phyloP scores from a whole-genome alignment of 768 basidiomycete species.

The Terana coerulea region DNA sequence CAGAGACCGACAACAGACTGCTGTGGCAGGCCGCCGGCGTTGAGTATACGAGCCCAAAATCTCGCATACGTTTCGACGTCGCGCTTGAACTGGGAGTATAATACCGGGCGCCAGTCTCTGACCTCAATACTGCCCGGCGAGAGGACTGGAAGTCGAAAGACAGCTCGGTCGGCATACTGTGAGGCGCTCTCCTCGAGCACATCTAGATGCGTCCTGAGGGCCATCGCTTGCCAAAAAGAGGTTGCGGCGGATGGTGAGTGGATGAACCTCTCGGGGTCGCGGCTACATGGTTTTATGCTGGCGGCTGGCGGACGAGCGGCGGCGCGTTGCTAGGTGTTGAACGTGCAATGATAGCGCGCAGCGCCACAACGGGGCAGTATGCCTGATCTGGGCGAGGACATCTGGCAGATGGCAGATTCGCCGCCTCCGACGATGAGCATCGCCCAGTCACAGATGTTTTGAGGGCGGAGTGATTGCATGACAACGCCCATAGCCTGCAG shows the following conservation, averaged over 20 bases:
- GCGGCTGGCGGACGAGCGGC: too few relatives aligned
- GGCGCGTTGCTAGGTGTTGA: neutral
- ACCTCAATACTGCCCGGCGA: slow-evolving; percentile 32
- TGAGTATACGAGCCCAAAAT: slow-evolving; percentile 49
- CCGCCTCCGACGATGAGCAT: neutral
- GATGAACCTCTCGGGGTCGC: neutral
- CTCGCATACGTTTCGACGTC: slow-evolving; percentile 61
- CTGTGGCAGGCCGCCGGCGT: slow-evolving; percentile 37
- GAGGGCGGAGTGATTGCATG: too few relatives aligned
- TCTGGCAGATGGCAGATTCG: neutral
- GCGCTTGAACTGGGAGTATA: slow-evolving; percentile 53
- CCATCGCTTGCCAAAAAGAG: slow-evolving; percentile 9
- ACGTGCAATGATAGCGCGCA: neutral
- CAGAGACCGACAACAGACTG: slow-evolving; percentile 65
- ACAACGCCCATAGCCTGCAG: too few relatives aligned
- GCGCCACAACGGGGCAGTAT: neutral
- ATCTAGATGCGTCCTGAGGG: slow-evolving; percentile 47
- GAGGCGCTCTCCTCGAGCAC: slow-evolving; percentile 49
- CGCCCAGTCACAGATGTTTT: too few relatives aligned
- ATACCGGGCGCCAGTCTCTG: slow-evolving; percentile 53
- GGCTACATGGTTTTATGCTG: neutral
- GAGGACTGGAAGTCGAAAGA: slow-evolving; percentile 49
- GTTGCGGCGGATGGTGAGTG: neutral
- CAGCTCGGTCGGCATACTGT: slow-evolving; percentile 42
- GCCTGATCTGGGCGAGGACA: neutral